Evolutionary conservation across 805 yeast species (phyloP).

Genomic region (Millerago galiae): DNA sequence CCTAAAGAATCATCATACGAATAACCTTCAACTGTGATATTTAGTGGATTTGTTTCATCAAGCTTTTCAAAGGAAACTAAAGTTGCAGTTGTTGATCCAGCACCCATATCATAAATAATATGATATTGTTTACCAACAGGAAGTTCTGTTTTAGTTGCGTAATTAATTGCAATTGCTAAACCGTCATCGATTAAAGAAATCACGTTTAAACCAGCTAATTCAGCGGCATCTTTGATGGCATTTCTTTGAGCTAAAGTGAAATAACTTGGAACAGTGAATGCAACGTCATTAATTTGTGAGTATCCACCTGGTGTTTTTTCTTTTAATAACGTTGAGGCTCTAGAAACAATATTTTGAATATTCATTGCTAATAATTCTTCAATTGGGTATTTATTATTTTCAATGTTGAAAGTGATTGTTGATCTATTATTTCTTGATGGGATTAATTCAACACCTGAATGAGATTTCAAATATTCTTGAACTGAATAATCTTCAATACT

Average conservation of each 20-base stretch:
- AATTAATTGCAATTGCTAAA: conserved; percentile 82
- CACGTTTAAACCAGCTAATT: conserved; percentile 58
- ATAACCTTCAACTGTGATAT: conserved; percentile 64
- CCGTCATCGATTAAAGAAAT: conserved; percentile 83
- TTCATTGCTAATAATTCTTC: conserved; percentile 88
- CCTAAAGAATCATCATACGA: conserved; percentile 66
- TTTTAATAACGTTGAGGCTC: conserved; percentile 60
- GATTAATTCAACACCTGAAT: conserved; percentile 54
- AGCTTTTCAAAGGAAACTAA: conserved; percentile 55
- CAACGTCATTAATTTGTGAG: conserved; percentile 54
- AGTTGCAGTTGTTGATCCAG: conserved; percentile 85
- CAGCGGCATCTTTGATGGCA: conserved; percentile 68
- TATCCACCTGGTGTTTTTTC: conserved; percentile 44
- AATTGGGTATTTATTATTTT: conserved; percentile 42
- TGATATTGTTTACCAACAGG: conserved; percentile 47
- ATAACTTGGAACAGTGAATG: conserved; percentile 72
- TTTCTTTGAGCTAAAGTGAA: conserved; percentile 58
- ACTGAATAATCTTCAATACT: conserved; percentile 41
- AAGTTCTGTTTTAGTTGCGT: conserved; percentile 52
- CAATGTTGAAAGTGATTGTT: conserved; percentile 51
- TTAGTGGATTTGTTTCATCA: conserved; percentile 34
- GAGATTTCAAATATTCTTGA: conserved; percentile 40
- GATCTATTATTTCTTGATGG: conserved; percentile 38
- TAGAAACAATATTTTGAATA: conserved; percentile 51
- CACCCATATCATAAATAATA: conserved; percentile 84